phyloP scores from a whole-genome alignment of 257 asterid genomes.

The Parsonsia alboflavescens region DNA sequence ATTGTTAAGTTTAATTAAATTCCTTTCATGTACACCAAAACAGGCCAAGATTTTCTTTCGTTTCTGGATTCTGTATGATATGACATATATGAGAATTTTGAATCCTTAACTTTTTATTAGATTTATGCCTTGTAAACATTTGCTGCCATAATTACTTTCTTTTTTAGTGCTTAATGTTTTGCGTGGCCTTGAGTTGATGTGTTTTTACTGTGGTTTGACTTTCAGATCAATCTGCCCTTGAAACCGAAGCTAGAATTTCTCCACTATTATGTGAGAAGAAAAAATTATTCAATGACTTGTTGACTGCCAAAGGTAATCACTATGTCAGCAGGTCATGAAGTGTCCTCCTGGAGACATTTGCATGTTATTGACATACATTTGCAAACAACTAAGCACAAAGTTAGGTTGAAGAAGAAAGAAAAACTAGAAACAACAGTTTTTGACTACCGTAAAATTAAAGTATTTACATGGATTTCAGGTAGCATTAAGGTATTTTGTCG shows the following conservation, averaged over 20 bases:
- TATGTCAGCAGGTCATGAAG: slow-evolving; percentile 5
- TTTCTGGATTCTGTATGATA: not conserved
- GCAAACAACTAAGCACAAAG: not conserved
- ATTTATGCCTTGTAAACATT: not conserved
- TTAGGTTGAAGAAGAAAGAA: not conserved
- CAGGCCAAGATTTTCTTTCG: not conserved
- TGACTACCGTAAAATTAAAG: not conserved
- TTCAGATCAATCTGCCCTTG: slow-evolving; percentile 91
- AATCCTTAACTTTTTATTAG: not conserved
- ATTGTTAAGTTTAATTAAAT: not conserved
- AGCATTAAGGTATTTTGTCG: slow-evolving; percentile 90
- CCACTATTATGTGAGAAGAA: slow-evolving; percentile 87
- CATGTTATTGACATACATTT: not conserved
- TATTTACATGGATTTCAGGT: slow-evolving; percentile 53
- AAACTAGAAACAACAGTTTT: not conserved
- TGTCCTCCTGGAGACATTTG: slow-evolving; percentile 11
- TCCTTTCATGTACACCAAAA: not conserved
- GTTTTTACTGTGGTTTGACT: not conserved
- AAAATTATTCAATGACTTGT: slow-evolving; percentile 73
- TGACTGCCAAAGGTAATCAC: slow-evolving; percentile 81
- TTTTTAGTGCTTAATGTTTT: not conserved
- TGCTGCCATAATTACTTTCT: not conserved
- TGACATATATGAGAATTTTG: not conserved
- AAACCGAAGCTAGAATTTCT: slow-evolving; percentile 87
- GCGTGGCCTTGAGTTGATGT: not conserved